Base-by-base conservation (phyloP, 148 eudicot species). In the Dianthus caryophyllus region DNA sequence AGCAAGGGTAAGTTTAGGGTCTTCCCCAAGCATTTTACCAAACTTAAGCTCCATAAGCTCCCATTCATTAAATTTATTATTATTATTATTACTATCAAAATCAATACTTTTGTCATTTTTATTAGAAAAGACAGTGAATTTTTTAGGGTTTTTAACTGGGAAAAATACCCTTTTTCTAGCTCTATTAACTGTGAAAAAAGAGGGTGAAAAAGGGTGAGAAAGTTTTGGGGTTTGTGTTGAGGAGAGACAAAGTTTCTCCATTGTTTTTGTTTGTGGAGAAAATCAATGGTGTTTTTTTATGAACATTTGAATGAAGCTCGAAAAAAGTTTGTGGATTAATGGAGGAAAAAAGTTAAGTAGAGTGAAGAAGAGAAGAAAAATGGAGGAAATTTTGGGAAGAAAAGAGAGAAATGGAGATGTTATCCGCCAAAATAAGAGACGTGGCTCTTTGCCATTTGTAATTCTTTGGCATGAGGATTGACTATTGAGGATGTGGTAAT, bases 21-120 rank as follows among this genome's bases (percentile, higher is more conserved):
- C 93, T 74, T 94, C 99, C 26, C 97, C 99, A 29, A 90, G 62
- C 87, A 90, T 76, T 68, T 71, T 73, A n/a, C 99, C 99, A 64
- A 88, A 94, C 56, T 90, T 82, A 65, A 94, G 82, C 75, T 94
- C 93, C 92, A 90, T 88, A 61, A 77, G 82, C 65, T 94, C 99
- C 83, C 82, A 82, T 59, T 78, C 76, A 71, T 84, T 82, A 52
- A 90, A 53, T 46, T 84, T 70, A 43, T 58, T 60, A 31, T 38
- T 49, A 31, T 38, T 49, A 63, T 26, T 57, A 47, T 17, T 43
- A 52, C 21, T 39, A 44, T 46, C 41, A 16, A 6, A 29, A 30
- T 27, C 36, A 68, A 20, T 26, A 50, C 2, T 50, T 50, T 25
- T n/a, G 2, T 81, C 88, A 60, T 82, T 87, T 48, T 78, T 75